Conservation (phyloP, 441 rosid genomes). For the Erysimum pusillum region DNA sequence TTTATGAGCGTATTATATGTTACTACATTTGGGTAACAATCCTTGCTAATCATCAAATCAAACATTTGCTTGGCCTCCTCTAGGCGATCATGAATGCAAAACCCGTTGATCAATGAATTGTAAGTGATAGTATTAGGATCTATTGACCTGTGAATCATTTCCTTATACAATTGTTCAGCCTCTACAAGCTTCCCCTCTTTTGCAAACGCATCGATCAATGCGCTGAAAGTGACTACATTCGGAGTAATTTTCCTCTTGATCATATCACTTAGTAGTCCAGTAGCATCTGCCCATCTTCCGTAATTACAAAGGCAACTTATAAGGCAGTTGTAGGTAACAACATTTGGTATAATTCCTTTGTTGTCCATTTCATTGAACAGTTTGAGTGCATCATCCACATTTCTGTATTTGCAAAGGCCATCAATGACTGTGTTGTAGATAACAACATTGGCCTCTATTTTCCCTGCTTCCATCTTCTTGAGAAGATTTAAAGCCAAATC, state of each 20-base stretch:
- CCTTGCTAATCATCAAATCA: background rate
- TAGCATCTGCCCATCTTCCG: too few relatives aligned
- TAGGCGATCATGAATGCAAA: background rate
- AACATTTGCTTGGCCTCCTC: background rate
- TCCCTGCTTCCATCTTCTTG: too few relatives aligned
- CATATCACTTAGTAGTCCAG: too few relatives aligned
- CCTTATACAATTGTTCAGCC: background rate
- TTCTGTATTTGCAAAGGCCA: too few relatives aligned
- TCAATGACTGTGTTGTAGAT: constrained; percentile 8
- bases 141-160: background rate
- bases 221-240: background rate
- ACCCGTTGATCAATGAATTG: constrained; percentile 8
- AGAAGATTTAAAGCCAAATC: too few relatives aligned
- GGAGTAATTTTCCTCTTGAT: too few relatives aligned
- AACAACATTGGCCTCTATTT: background rate
- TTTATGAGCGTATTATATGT: background rate
- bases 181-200: background rate
- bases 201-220: background rate
- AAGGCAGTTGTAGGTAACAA: too few relatives aligned
- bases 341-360: too few relatives aligned
- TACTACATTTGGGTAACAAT: background rate
- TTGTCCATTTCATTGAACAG: too few relatives aligned
- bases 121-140: background rate
- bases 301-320: too few relatives aligned
- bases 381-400: too few relatives aligned